Evolutionary conservation across 805 yeast genomes (phyloP).

Genomic region (Cyberlindnera mrakii): DNA sequence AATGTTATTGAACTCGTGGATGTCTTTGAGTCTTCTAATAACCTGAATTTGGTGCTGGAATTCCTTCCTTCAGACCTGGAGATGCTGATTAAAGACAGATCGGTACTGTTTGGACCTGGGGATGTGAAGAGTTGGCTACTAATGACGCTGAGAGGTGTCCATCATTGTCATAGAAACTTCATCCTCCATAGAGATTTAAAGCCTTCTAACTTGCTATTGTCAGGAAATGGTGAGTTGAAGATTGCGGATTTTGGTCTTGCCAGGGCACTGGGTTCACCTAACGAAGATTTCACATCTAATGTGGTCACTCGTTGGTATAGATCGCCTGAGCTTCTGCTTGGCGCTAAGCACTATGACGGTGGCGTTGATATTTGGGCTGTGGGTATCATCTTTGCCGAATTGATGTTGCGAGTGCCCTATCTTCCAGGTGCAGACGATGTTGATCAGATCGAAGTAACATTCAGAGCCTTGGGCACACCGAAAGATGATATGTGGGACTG

Average conservation of each 20-base stretch:
- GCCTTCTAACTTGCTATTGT: conserved; percentile 82
- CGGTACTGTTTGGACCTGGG: conserved; percentile 70
- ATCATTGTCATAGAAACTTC: conserved; percentile 90
- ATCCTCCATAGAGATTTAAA: conserved; percentile 90
- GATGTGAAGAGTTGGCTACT: conserved; percentile 91
- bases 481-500: conserved; percentile 90
- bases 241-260: conserved; percentile 98
- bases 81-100: conserved; percentile 75
- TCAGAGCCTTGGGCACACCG: conserved; percentile 94
- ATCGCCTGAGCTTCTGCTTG: conserved; percentile 89
- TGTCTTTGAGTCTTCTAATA: conserved; percentile 63
- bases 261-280: conserved; percentile 70
- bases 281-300: conserved; percentile 77
- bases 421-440: conserved; percentile 87
- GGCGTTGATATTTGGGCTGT: conserved; percentile 96
- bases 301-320: conserved; percentile 98
- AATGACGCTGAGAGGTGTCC: conserved; percentile 91
- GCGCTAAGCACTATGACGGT: conserved; percentile 81
- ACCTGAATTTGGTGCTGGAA: conserved; percentile 83
- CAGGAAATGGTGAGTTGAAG: conserved; percentile 84
- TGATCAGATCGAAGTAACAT: conserved; percentile 90
- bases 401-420: conserved; percentile 93
- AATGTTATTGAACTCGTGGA: conserved; percentile 87
- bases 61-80: conserved; percentile 91
- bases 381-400: conserved; percentile 92